These are phyloP conservation scores for Leccinum barrowsii DNA, from an alignment of 768 basidiomycete species.

Conservation along the genomic window DNA sequence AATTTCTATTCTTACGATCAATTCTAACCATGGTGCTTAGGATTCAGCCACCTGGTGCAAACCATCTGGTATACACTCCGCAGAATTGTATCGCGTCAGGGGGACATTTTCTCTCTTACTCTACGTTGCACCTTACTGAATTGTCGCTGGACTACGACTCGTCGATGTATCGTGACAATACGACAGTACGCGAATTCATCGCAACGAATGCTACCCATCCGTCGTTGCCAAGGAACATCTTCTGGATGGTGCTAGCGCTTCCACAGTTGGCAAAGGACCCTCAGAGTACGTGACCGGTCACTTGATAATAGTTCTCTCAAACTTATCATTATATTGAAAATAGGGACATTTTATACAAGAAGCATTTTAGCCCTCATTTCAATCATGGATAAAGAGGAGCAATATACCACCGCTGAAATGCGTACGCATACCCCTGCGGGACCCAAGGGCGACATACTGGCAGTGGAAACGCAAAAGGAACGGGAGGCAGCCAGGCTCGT, in stretches of 20 bases:
- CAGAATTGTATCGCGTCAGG: neutral
- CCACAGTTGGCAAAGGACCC: neutral
- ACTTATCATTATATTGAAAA: too few relatives aligned
- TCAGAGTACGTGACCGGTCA: too few relatives aligned
- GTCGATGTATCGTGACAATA: neutral
- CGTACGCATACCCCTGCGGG: too few relatives aligned
- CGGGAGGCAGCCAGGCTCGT: too few relatives aligned
- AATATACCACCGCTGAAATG: too few relatives aligned
- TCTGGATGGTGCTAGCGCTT: conserved; percentile 1
- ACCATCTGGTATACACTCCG: conserved; percentile 1
- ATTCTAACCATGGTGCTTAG: neutral
- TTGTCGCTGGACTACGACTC: neutral
- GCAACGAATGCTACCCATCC: neutral
- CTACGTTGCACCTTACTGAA: neutral
- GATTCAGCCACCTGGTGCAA: neutral
- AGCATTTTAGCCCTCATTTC: too few relatives aligned
- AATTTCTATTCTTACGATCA: too few relatives aligned
- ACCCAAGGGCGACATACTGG: too few relatives aligned
- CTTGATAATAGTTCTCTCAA: too few relatives aligned
- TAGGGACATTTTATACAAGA: too few relatives aligned
- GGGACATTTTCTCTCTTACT: neutral
- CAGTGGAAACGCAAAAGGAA: too few relatives aligned
- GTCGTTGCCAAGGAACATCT: neutral
- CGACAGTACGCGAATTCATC: neutral
- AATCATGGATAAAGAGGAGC: too few relatives aligned